A percentile compares a stretch with the other conserved stretches of the same genome.
Evolutionary conservation across 495 filamentous ascomycete genomes (phyloP).

Genomic region (Penicillium verhagenii): DNA sequence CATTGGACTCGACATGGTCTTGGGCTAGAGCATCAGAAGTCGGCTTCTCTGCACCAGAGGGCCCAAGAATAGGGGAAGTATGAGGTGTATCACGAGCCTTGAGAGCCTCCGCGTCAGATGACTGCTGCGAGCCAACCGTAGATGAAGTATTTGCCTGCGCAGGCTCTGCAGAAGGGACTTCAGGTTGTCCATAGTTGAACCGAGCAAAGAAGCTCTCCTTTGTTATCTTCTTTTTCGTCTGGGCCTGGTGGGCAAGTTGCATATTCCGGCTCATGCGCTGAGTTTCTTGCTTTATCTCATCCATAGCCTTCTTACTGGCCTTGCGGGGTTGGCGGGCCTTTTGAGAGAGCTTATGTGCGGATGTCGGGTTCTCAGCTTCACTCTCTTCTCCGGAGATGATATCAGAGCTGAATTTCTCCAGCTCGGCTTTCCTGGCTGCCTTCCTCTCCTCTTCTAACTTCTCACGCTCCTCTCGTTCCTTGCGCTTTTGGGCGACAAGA

Average conservation of each 20-base stretch:
- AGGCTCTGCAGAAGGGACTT: constrained; percentile 21
- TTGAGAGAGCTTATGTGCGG: constrained; percentile 59
- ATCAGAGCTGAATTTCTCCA: constrained; percentile 38
- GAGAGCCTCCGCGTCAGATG: constrained; percentile 47
- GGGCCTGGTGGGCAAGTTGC: constrained; percentile 87
- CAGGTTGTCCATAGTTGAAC: constrained; percentile 67
- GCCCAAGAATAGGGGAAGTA: constrained; percentile 44
- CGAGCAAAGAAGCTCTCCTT: constrained; percentile 80
- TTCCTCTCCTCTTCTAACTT: constrained; percentile 55
- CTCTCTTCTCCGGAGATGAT: constrained; percentile 35
- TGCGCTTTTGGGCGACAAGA: constrained; percentile 67
- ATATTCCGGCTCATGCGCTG: constrained; percentile 86
- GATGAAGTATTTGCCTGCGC: constrained; percentile 36
- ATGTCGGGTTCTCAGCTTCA: constrained; percentile 57
- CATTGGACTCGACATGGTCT: neutral
- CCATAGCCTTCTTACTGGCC: constrained; percentile 93
- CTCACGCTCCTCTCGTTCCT: constrained; percentile 66
- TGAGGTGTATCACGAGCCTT: constrained; percentile 47
- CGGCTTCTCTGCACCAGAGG: constrained; percentile 24
- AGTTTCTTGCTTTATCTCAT: constrained; percentile 91
- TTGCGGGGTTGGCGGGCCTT: constrained; percentile 71
- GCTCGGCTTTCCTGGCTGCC: constrained; percentile 37
- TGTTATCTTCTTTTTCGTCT: constrained; percentile 87
- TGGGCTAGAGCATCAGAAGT: constrained; percentile 7
- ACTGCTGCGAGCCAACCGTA: constrained; percentile 42